Evolutionary conservation across 179 eudicot genomes (phyloP).

Genomic region (Amaranthus tricolor): DNA sequence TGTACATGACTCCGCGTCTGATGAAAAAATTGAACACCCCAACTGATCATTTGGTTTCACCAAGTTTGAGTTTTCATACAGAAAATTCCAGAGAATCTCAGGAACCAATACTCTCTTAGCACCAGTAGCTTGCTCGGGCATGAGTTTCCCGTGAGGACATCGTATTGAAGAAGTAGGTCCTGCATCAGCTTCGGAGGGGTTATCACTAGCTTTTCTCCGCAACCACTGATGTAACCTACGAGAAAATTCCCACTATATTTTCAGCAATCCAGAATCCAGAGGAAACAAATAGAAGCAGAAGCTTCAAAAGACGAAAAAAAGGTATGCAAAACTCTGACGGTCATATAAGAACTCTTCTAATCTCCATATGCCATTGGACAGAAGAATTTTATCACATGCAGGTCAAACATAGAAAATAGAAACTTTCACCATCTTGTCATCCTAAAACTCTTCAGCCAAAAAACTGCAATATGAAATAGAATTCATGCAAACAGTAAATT

Average conservation of each 20-base stretch:
- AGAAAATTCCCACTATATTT: conserved; percentile 15
- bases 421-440: not conserved
- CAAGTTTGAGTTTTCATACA: conserved; percentile 58
- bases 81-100: conserved; percentile 82
- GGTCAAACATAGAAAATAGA: not conserved
- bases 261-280: not conserved
- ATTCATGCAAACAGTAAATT: conserved; percentile 19
- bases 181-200: conserved; percentile 86
- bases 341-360: not conserved
- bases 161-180: conserved; percentile 92
- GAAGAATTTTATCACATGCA: not conserved
- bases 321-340: not conserved
- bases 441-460: not conserved
- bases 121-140: conserved; percentile 85
- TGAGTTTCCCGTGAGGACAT: conserved; percentile 88
- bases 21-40: conserved; percentile 70
- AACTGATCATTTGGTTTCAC: conserved; percentile 76
- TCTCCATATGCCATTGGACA: not conserved
- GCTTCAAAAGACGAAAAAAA: not conserved
- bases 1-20: conserved; percentile 65
- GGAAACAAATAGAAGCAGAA: not conserved
- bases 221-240: conserved; percentile 93
- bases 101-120: conserved; percentile 88
- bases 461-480: not conserved
- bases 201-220: conserved; percentile 70